Evolutionary conservation across 495 filamentous ascomycete genomes (phyloP), one percentile per base, ranked within the genome.

Genomic region (Tuber borchii): DNA sequence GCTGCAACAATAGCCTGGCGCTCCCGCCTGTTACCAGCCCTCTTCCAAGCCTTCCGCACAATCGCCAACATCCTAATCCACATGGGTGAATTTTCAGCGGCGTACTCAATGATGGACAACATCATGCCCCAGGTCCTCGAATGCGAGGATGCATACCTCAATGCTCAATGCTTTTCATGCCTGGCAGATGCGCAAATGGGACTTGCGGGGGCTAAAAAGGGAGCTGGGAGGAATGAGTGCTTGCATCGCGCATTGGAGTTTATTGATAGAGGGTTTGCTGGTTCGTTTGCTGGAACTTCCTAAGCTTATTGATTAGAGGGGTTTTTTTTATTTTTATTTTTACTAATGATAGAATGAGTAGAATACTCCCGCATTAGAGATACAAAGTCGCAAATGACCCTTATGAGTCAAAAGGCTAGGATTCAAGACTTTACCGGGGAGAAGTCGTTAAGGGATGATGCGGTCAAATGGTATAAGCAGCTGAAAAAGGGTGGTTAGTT

Each of bases 101-200:
- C 92, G 1, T 84, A 85, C 17, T 85, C 88, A 71, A 84, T 99
- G 72, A 82, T 97, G 20, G 88, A 90, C 73, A 89, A 90, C 43
- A 87, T 94, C 31, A 87, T 97, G 81, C 94, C 95, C n/a, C 91
- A 93, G 79, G 88, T 92, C 6, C 86, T 96, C 16, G 93, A 97
- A 83, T 88, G 89, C 46, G 91, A 91, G 75, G 89, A 93, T 72
- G 86, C 88, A 19, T 86, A 85, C 26, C 85, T 93, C 34, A 87
- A 87, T 17, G 94, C 89, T 5, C 87, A 87, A 71, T 87, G 93
- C 45, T 95, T 93, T 83, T 89, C 89, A 31, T 83, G 89, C n/a
- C 87, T 97, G 14, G 93, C 91, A 7, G 94, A 97, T 82, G 91
- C 92, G 0, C 88, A 92, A 79, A 91, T 97, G 87, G 95, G 95